Conservation (phyloP, 2,329 filamentous ascomycete species). For the Pyrenochaeta sp. region DNA sequence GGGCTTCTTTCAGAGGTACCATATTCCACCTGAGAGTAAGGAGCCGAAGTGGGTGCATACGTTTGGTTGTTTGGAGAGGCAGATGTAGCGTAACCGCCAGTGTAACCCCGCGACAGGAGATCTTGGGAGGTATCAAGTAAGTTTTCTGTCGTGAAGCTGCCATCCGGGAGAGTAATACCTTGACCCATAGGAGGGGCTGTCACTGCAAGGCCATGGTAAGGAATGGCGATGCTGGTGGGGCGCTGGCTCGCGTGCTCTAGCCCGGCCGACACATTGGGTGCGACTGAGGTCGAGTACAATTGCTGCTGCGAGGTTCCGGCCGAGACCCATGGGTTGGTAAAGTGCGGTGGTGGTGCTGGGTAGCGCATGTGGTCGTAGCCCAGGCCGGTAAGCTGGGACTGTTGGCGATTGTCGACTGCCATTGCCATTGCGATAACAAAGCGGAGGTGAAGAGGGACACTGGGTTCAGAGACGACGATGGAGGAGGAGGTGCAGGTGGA, state of each 20-base stretch:
- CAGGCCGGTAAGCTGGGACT: slow-evolving; percentile 69
- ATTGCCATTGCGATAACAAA: slow-evolving; percentile 75
- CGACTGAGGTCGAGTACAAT: slow-evolving; percentile 72
- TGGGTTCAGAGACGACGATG: slow-evolving; percentile 17
- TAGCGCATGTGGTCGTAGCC: slow-evolving; percentile 85
- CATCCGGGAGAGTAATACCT: slow-evolving; percentile 71
- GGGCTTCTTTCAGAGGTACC: slow-evolving; percentile 62
- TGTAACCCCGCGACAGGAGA: slow-evolving; percentile 76
- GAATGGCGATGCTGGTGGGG: slow-evolving; percentile 71
- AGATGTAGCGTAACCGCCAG: slow-evolving; percentile 72
- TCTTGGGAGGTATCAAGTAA: slow-evolving; percentile 79
- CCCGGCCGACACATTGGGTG: slow-evolving; percentile 59
- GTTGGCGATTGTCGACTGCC: slow-evolving; percentile 90
- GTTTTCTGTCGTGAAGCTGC: slow-evolving; percentile 69
- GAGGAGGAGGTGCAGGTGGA: slow-evolving; percentile 30
- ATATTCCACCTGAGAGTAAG: slow-evolving; percentile 82
- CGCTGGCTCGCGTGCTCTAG: slow-evolving; percentile 61
- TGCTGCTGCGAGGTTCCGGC: slow-evolving; percentile 64
- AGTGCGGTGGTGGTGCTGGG: slow-evolving; percentile 72
- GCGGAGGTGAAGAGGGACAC: slow-evolving; percentile 5
- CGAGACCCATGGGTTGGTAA: slow-evolving; percentile 88
- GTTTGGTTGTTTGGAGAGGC: slow-evolving; percentile 72
- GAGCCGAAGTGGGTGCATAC: slow-evolving; percentile 72
- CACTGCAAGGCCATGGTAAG: slow-evolving; percentile 78
- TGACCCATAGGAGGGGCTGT: slow-evolving; percentile 75